Conservation (phyloP, 1,139 yeast genomes). For the Protomyces inouyei region DNA sequence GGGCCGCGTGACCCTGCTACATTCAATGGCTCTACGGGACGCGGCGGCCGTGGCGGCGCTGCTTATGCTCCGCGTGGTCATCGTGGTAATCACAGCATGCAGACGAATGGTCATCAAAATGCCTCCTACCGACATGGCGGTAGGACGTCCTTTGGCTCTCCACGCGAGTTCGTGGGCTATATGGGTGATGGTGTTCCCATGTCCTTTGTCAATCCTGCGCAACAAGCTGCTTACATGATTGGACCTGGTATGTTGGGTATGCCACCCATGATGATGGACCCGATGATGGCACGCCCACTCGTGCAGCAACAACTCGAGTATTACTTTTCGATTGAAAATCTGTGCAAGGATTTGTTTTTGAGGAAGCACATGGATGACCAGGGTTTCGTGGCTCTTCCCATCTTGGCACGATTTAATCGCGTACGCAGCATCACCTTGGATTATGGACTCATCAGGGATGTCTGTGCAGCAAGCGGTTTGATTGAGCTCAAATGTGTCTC, state of each 20-base stretch:
- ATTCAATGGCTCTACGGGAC: background rate
- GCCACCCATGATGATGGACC: slow-evolving; percentile 19
- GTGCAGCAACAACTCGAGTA: slow-evolving; percentile 47
- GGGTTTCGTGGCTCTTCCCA: slow-evolving; percentile 64
- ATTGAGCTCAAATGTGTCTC: slow-evolving; percentile 43
- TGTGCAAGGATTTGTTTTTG: slow-evolving; percentile 71
- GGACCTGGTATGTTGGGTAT: background rate
- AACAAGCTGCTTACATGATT: background rate
- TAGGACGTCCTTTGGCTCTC: background rate
- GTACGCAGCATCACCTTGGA: slow-evolving; percentile 56
- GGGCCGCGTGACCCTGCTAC: background rate
- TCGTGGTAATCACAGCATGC: slow-evolving; percentile 13
- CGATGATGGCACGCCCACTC: slow-evolving; percentile 18
- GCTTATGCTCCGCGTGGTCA: slow-evolving; percentile 13
- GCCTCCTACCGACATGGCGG: background rate
- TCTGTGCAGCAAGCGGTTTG: slow-evolving; percentile 44
- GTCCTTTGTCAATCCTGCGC: slow-evolving; percentile 22
- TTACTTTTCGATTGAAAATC: slow-evolving; percentile 81
- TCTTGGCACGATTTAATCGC: slow-evolving; percentile 68
- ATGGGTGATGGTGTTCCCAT: background rate
- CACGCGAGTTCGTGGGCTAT: background rate
- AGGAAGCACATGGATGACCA: slow-evolving; percentile 72
- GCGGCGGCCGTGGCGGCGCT: slow-evolving; percentile 5
- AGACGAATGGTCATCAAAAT: background rate
- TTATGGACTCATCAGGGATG: slow-evolving; percentile 46